phyloP scores from a whole-genome alignment of 1,284 basidiomycete species.

The Ceratorhiza oryzae-sativae region DNA sequence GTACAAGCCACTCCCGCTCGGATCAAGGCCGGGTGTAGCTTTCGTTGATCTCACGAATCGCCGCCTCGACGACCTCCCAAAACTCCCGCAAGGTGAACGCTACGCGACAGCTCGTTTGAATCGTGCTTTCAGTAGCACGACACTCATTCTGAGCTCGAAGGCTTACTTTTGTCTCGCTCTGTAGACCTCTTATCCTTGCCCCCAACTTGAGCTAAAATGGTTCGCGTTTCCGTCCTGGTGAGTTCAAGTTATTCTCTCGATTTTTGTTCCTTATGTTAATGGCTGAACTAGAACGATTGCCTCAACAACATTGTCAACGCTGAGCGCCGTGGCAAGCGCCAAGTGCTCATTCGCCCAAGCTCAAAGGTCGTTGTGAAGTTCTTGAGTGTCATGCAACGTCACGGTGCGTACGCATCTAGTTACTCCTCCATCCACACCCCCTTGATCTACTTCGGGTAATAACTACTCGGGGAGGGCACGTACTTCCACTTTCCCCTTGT shows the following conservation, averaged over 20 bases:
- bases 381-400: conserved; percentile 95
- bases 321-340: conserved; percentile 96
- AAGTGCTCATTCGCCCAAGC: conserved; percentile 93
- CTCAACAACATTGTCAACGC: conserved; percentile 98
- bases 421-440: conserved; percentile 11
- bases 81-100: conserved; percentile 41
- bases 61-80: conserved; percentile 36
- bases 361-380: conserved; percentile 98
- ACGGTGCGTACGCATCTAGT: conserved; percentile 69
- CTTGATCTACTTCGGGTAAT: conserved; percentile 61
- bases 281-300: conserved; percentile 72
- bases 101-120: conserved; percentile 58
- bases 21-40: conserved; percentile 11
- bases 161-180: conserved; percentile 49
- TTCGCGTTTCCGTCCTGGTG: conserved; percentile 84
- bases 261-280: background rate
- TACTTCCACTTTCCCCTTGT: conserved; percentile 65
- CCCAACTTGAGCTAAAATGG: conserved; percentile 62
- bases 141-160: conserved; percentile 73
- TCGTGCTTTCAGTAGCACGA: conserved; percentile 81
- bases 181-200: conserved; percentile 45
- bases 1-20: background rate
- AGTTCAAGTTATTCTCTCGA: conserved; percentile 41
- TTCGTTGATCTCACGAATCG: conserved; percentile 8
- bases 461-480: conserved; percentile 71